phyloP scores from a whole-genome alignment of 1,139 yeast species.

The Debaryomyces coudertii region DNA sequence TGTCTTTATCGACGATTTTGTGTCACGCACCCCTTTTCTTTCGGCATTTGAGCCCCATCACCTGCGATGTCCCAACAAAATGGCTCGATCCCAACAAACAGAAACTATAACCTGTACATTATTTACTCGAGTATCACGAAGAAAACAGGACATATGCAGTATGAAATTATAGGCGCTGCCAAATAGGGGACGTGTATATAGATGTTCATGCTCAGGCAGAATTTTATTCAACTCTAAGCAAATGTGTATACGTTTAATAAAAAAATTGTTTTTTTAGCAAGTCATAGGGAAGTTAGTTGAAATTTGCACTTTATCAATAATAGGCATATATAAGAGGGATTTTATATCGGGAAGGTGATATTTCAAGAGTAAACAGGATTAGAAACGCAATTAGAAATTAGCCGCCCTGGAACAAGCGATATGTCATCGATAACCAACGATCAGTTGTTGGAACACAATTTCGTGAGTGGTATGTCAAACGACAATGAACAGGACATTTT shows the following conservation, averaged over 20 bases:
- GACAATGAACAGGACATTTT: slow-evolving; percentile 45
- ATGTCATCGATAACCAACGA: slow-evolving; percentile 18
- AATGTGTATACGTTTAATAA: slow-evolving; percentile 3
- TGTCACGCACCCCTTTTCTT: neutral
- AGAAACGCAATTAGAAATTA: neutral
- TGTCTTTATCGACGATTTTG: neutral
- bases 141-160: neutral
- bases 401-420: slow-evolving; percentile 9
- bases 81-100: neutral
- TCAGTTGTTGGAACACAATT: slow-evolving; percentile 16
- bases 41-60: neutral
- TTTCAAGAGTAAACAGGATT: neutral
- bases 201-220: neutral
- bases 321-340: slow-evolving; percentile 1
- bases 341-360: neutral
- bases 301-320: neutral
- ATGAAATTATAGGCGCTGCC: neutral
- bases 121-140: neutral
- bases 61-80: neutral
- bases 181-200: neutral
- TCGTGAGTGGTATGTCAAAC: slow-evolving; percentile 14
- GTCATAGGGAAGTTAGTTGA: neutral
- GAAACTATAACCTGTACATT: neutral
- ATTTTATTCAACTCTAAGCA: slow-evolving; percentile 5
- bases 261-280: neutral